Evolutionary conservation across 1,139 yeast species (phyloP).

Genomic region (Saccharomyces pastorianus): DNA sequence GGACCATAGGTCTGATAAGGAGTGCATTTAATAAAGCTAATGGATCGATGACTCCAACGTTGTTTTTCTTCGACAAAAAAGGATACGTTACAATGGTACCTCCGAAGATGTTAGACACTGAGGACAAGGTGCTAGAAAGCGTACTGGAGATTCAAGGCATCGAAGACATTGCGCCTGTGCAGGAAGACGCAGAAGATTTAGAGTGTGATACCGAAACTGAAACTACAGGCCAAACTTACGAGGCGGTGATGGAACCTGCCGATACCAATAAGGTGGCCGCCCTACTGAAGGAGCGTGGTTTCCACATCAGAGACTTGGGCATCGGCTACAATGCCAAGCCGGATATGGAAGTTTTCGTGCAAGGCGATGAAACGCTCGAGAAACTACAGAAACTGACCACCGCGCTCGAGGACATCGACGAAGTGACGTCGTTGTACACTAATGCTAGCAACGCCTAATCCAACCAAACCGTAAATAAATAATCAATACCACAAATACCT

Average conservation of each 20-base stretch:
- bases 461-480: constrained; percentile 28
- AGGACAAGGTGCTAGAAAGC: constrained; percentile 63
- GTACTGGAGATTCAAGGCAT: constrained; percentile 74
- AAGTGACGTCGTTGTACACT: constrained; percentile 40
- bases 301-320: constrained; percentile 60
- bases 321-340: constrained; percentile 58
- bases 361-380: constrained; percentile 44
- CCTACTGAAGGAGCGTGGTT: constrained; percentile 45
- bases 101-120: constrained; percentile 31
- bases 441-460: constrained; percentile 68
- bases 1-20: constrained; percentile 71
- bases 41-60: constrained; percentile 70
- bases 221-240: constrained; percentile 18
- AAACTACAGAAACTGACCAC: constrained; percentile 46
- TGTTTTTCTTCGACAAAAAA: constrained; percentile 64
- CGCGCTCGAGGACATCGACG: constrained; percentile 50
- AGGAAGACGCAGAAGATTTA: constrained; percentile 36
- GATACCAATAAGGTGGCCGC: constrained; percentile 58
- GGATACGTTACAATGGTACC: constrained; percentile 56
- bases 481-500: not conserved
- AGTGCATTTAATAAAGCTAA: constrained; percentile 64
- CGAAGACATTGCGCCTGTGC: constrained; percentile 61
- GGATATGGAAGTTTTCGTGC: constrained; percentile 51
- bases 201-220: constrained; percentile 11
- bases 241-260: constrained; percentile 50